These are phyloP conservation scores for Candida vaughaniae DNA, from an alignment of 805 yeast genomes.

Conservation along the genomic window DNA sequence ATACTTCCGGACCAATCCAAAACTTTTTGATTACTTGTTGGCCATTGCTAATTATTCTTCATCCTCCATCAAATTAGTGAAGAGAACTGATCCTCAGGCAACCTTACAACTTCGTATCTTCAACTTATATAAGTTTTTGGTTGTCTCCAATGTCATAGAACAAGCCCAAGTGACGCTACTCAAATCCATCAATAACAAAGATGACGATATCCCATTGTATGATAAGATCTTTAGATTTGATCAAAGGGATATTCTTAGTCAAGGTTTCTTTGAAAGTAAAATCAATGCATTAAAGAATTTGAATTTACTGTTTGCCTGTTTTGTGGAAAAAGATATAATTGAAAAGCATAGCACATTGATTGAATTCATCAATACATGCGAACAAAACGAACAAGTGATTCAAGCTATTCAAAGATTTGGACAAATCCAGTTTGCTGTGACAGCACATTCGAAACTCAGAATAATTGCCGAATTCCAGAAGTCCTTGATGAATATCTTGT, in stretches of 20 bases:
- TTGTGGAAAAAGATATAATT: conserved; percentile 22
- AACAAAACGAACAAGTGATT: conserved; percentile 2
- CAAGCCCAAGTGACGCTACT: conserved; percentile 32
- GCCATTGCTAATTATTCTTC: conserved; percentile 42
- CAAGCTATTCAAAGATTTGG: conserved; percentile 12
- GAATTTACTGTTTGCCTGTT: conserved; percentile 27
- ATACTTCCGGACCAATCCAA: conserved; percentile 28
- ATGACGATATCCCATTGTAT: conserved; percentile 31
- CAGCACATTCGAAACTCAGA: conserved; percentile 34
- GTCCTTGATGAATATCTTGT: conserved; percentile 17
- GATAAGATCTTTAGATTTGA: conserved; percentile 41
- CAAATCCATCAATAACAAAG: conserved; percentile 19
- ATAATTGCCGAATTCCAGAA: conserved; percentile 34
- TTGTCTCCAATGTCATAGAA: conserved; percentile 33
- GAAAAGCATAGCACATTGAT: conserved; percentile 9
- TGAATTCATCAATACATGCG: conserved; percentile 17
- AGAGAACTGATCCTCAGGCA: conserved; percentile 37
- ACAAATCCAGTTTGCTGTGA: conserved; percentile 19
- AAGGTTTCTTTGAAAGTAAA: conserved; percentile 35
- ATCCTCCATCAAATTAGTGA: conserved; percentile 34
- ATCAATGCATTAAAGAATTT: conserved; percentile 24
- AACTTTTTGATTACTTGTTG: conserved; percentile 36
- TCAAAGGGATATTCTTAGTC: conserved; percentile 35
- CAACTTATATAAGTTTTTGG: conserved; percentile 39
- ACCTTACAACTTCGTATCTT: conserved; percentile 39